These are phyloP conservation scores for Phytophthora kernoviae DNA, from an alignment of 352 stramenopile genomes.

Conservation along the genomic window DNA sequence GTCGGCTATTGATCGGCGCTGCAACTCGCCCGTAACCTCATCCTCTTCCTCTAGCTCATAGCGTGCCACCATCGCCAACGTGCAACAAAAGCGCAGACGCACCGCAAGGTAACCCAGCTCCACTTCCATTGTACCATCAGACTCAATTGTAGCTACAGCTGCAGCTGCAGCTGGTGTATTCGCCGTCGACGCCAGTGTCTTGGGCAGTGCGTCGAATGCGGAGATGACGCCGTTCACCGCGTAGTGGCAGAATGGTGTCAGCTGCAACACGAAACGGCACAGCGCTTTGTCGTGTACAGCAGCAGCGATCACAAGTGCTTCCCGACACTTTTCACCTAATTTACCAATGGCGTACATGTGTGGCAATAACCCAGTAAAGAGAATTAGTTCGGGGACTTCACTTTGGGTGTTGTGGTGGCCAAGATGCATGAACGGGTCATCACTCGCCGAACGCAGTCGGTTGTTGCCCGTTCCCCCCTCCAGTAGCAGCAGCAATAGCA, in stretches of 20 bases:
- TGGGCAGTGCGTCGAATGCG: constrained; percentile 80
- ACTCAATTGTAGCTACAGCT: constrained; percentile 19
- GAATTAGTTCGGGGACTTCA: constrained; percentile 76
- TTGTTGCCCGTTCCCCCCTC: background rate
- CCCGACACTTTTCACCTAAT: constrained; percentile 82
- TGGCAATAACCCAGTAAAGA: constrained; percentile 82
- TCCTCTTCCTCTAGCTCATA: constrained; percentile 65
- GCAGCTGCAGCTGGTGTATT: constrained; percentile 24
- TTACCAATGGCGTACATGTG: constrained; percentile 88
- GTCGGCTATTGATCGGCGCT: constrained; percentile 68
- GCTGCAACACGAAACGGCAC: constrained; percentile 81
- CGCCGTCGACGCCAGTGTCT: constrained; percentile 48
- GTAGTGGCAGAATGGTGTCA: constrained; percentile 90
- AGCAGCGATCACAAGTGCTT: constrained; percentile 82
- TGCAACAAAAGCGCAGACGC: constrained; percentile 85
- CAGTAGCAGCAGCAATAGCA: no score
- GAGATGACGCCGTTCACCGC: constrained; percentile 85
- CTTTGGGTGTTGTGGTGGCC: constrained; percentile 47
- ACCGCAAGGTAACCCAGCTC: constrained; percentile 66
- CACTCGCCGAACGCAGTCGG: constrained; percentile 16
- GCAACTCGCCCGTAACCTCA: constrained; percentile 43
- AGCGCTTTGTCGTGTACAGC: constrained; percentile 77
- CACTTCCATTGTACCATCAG: constrained; percentile 42
- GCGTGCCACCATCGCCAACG: constrained; percentile 79
- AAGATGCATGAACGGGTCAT: constrained; percentile 39